Conservation (phyloP, 441 rosid genomes). For the Erodium trifolium region DNA sequence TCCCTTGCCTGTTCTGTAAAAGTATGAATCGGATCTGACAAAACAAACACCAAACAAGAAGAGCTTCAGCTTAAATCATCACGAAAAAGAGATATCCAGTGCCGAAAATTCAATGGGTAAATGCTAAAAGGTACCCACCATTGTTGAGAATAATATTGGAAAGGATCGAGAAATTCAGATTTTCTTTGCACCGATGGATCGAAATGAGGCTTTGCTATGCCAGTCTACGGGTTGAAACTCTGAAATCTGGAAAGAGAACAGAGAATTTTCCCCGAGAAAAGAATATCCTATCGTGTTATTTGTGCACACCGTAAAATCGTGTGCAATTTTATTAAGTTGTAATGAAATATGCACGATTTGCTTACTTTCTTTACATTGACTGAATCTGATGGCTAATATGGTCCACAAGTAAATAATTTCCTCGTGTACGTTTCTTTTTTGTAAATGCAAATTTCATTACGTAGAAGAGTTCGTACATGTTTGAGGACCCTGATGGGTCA, state of each 20-base stretch:
- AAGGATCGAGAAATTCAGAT: neutral
- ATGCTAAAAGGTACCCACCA: neutral
- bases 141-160: neutral
- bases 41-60: constrained; percentile 1
- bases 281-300: neutral
- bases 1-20: constrained; percentile 95
- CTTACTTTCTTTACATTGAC: neutral
- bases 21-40: constrained; percentile 95
- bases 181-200: neutral
- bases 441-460: no score
- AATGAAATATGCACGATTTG: neutral
- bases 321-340: neutral
- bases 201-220: neutral
- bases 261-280: neutral
- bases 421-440: neutral
- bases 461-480: no score
- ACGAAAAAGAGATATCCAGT: neutral
- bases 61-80: constrained; percentile 9
- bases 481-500: no score
- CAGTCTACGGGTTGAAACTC: neutral
- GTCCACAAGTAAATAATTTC: neutral
- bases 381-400: neutral
- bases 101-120: neutral
- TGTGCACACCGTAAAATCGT: neutral
- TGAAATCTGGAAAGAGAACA: neutral